phyloP scores from a whole-genome alignment of 495 filamentous ascomycete genomes.

The Aspergillus incahuasiensis region DNA sequence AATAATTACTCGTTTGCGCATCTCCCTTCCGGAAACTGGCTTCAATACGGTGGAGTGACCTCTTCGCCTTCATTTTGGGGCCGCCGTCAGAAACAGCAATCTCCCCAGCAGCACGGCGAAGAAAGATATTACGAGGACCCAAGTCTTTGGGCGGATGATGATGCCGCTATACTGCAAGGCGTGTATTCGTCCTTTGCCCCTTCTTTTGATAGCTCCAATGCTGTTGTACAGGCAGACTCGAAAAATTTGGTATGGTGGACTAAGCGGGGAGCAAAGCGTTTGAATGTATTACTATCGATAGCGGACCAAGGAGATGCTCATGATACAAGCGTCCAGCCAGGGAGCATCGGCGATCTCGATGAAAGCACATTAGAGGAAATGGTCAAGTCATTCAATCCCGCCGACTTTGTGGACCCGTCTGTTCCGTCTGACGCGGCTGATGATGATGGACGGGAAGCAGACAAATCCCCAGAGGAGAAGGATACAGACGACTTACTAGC shows the following conservation, averaged over 20 bases:
- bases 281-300: slow-evolving; percentile 47
- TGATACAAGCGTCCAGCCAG: slow-evolving; percentile 38
- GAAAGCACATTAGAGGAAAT: slow-evolving; percentile 47
- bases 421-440: slow-evolving; percentile 40
- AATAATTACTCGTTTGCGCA: slow-evolving; percentile 39
- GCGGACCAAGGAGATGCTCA: slow-evolving; percentile 37
- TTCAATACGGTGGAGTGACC: slow-evolving; percentile 42
- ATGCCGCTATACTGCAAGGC: slow-evolving; percentile 63
- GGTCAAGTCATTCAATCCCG: slow-evolving; percentile 43
- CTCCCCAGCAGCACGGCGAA: slow-evolving; percentile 15
- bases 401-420: slow-evolving; percentile 28
- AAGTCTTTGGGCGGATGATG: slow-evolving; percentile 31
- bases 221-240: slow-evolving; percentile 64
- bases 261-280: slow-evolving; percentile 59
- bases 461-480: slow-evolving; percentile 42
- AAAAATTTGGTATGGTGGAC: slow-evolving; percentile 86
- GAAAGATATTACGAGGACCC: slow-evolving; percentile 28
- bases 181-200: slow-evolving; percentile 89
- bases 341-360: slow-evolving; percentile 43
- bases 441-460: slow-evolving; percentile 35
- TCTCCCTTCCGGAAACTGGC: slow-evolving; percentile 39
- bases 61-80: slow-evolving; percentile 40
- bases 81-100: slow-evolving; percentile 36
- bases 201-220: slow-evolving; percentile 69
- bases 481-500: slow-evolving; percentile 63